A percentile compares a stretch with the other conserved stretches of the same genome.
These are phyloP conservation scores for Crithidia thermophila DNA, from an alignment of 208 protist genomes.

Conservation along the genomic window DNA sequence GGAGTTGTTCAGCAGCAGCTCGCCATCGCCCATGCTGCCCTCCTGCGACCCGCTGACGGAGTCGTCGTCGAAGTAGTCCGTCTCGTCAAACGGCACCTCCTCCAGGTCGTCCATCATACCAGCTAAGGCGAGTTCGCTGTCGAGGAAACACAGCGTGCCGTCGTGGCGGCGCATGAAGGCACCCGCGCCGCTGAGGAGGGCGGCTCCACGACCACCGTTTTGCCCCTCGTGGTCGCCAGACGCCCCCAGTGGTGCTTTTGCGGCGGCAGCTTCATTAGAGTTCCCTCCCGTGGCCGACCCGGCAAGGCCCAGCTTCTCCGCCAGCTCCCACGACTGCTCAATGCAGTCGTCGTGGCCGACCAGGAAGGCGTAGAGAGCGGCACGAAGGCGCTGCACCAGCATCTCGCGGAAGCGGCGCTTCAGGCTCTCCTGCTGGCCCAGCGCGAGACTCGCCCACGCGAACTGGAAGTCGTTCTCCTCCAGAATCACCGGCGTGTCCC, in stretches of 20 bases:
- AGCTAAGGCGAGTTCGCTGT: background rate
- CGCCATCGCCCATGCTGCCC: background rate
- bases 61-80: conserved; percentile 1
- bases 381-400: conserved; percentile 26
- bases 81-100: conserved; percentile 10
- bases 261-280: too few species aligned
- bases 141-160: conserved; percentile 22
- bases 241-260: too few species aligned
- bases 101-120: background rate
- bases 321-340: conserved; percentile 22
- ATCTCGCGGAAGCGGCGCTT: conserved; percentile 24
- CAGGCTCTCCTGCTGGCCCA: conserved; percentile 20
- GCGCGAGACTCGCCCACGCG: conserved; percentile 18
- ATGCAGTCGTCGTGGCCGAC: conserved; percentile 5
- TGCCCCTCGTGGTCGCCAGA: background rate
- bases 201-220: background rate
- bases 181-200: background rate
- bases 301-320: conserved; percentile 10
- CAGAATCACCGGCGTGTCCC: conserved; percentile 3
- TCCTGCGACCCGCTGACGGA: background rate
- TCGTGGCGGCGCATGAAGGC: conserved; percentile 25
- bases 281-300: background rate
- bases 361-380: conserved; percentile 27
- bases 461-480: conserved; percentile 17
- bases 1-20: conserved; percentile 8